Conservation (phyloP, 139 green algal genomes). For the Spirogloea muscicola region DNA sequence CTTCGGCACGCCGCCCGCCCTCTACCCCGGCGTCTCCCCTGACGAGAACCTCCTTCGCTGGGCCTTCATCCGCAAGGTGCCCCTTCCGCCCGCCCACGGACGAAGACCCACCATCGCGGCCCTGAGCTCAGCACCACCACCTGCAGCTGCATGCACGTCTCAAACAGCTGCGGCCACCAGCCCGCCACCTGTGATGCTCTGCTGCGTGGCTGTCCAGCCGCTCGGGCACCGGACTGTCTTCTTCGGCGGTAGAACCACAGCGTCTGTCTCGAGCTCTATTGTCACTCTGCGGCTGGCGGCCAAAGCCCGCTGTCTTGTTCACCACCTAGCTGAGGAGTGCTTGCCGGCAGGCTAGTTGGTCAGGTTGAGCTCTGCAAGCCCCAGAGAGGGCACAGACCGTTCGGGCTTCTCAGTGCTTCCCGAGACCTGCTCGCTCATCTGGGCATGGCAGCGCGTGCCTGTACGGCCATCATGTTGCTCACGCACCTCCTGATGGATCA, state of each 20-base stretch:
- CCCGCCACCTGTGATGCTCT: background rate
- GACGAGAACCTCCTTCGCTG: constrained; percentile 24
- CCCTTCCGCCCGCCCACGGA: background rate
- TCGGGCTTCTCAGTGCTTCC: background rate
- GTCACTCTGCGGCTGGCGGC: too few species aligned
- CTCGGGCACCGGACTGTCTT: background rate
- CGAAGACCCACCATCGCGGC: background rate
- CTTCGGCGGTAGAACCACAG: background rate
- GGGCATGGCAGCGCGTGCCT: background rate
- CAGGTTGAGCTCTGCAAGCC: too few species aligned
- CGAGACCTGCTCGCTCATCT: background rate
- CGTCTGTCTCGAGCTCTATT: too few species aligned
- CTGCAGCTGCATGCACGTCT: too few species aligned
- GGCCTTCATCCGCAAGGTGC: constrained; percentile 30
- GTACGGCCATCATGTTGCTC: background rate
- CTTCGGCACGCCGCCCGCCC: background rate
- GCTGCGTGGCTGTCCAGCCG: too few species aligned
- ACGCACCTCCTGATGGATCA: background rate
- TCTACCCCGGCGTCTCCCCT: constrained; percentile 3
- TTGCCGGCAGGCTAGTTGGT: too few species aligned
- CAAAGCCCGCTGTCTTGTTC: too few species aligned
- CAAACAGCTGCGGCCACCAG: background rate
- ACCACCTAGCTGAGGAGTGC: too few species aligned
- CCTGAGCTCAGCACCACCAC: too few species aligned
- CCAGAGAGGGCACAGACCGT: too few species aligned